phyloP scores from a whole-genome alignment of 228 moss, liverwort and hornwort species.

The Sphagnum fallax region DNA sequence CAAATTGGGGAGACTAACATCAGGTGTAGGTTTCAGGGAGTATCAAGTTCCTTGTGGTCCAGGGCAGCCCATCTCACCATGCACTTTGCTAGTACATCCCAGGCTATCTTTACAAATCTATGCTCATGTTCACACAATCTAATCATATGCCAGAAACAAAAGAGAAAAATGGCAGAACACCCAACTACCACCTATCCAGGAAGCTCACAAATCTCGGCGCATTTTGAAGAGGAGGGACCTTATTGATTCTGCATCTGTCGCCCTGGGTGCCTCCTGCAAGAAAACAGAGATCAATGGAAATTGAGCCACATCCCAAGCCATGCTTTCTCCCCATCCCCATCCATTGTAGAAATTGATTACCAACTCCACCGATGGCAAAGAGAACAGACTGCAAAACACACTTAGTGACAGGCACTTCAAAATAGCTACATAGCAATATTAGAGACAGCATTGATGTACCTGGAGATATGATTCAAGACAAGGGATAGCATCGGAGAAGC shows the following conservation, averaged over 20 bases:
- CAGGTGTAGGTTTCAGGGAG: no score
- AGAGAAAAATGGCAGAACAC: no score
- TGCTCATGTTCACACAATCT: no score
- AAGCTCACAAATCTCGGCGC: slow-evolving; percentile 29
- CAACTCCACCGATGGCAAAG: not conserved
- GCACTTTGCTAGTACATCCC: no score
- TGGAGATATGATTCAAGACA: slow-evolving; percentile 56
- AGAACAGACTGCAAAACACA: not conserved
- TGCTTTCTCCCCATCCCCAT: not conserved
- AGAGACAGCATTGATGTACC: slow-evolving; percentile 11
- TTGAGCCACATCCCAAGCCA: not conserved
- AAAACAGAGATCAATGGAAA: not conserved
- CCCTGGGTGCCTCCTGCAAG: slow-evolving; percentile 43
- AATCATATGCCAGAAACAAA: no score
- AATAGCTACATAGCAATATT: not conserved
- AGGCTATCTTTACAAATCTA: no score
- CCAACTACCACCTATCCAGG: no score
- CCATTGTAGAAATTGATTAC: not conserved
- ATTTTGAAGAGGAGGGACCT: slow-evolving; percentile 47
- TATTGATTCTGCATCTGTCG: slow-evolving; percentile 58
- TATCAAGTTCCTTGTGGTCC: no score
- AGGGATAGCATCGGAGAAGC: slow-evolving; percentile 63
- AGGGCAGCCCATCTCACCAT: no score
- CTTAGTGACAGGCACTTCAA: not conserved
- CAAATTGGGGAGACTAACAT: no score